A percentile compares a stretch with the other conserved stretches of the same genome.
Conservation (phyloP, 176 grass and related monocot species). For the Raddia distichophylla region DNA sequence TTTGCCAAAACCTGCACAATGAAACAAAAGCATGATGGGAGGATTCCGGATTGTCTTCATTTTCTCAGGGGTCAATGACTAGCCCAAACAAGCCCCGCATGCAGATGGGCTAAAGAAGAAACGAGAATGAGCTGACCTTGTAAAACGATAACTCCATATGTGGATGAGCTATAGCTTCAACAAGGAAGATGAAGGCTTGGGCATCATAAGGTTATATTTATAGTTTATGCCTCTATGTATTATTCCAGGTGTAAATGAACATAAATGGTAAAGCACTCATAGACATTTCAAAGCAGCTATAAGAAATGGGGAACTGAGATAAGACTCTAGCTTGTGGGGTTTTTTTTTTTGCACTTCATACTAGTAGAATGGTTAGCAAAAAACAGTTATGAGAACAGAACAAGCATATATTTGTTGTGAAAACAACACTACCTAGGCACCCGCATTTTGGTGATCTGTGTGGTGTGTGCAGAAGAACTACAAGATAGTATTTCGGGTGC, state of each 20-base stretch:
- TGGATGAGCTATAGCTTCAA: neutral
- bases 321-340: neutral
- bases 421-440: neutral
- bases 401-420: neutral
- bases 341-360: neutral
- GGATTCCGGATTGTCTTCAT: neutral
- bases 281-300: neutral
- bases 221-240: neutral
- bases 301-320: neutral
- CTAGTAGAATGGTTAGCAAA: neutral
- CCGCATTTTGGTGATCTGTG: neutral
- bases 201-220: neutral
- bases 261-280: neutral
- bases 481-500: neutral
- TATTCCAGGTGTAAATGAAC: neutral
- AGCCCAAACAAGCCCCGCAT: neutral
- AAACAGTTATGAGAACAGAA: neutral
- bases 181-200: neutral
- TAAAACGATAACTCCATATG: neutral
- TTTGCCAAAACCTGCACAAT: conserved; percentile 50
- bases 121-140: neutral
- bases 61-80: neutral
- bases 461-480: neutral
- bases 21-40: neutral
- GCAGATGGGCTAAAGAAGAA: neutral